Base-by-base conservation (phyloP, 179 eudicot species). In the Patellifolia procumbens region DNA sequence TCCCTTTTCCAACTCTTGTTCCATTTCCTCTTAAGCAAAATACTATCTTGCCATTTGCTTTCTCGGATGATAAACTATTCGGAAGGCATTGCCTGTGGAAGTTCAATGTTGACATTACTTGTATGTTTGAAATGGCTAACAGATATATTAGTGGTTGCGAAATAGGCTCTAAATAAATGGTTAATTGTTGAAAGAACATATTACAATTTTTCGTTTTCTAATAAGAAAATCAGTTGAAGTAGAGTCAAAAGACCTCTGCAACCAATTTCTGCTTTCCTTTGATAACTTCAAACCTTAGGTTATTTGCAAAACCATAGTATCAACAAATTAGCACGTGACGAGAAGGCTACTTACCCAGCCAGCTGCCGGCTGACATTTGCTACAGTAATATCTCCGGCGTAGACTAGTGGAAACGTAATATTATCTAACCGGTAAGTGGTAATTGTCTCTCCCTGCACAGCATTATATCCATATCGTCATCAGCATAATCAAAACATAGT, bases 1-100 rank as follows among this genome's bases (percentile, higher is more conserved):
- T 59, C 16, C 97, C 98, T 78, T 92, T 94, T 22, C 88, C 92
- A 13, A 92, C 82, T 76, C 97, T 85, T 12, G 90, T 86, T 29
- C 92, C 94, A 26, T 84, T 82, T 15, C 96, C 97, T 82, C 96
- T 85, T 49, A 89, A 19, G 77, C 98, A 94, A 35, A 92, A 39
- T 46, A 94, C 90, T 37, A 94, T 91, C 74, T 88, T 92, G 20
- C 97, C 97, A 43, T 68, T 79, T 0, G 90, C 87, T 77, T 89
- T 89, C 65, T 84, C 70, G 0, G 87, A 81, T 28, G 89, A 87
- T 7, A 94, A 87, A n/a, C 97, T 83, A 24, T 89, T 87, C 4
- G 96, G 90, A 17, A 92, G 80, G 83, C 98, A 94, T 68, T 83
- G 82, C 72, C 87, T 82, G 83, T 20, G 20, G 3, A 73, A 66